phyloP scores from a whole-genome alignment of 1,284 basidiomycete species.

The Amylostereum areolatum region DNA sequence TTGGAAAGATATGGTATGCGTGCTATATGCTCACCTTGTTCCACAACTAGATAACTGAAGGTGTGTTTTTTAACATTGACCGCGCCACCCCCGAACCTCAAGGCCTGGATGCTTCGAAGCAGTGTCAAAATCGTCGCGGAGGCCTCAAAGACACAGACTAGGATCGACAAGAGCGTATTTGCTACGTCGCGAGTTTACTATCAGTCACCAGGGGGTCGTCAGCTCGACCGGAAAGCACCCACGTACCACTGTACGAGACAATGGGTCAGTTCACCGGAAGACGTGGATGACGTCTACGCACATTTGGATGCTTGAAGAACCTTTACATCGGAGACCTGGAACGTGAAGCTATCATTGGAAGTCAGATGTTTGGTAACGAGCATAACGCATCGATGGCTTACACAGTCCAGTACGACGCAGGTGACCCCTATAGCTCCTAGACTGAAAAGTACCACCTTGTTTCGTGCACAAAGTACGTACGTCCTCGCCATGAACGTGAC shows the following conservation, averaged over 20 bases:
- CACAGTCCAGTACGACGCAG: conserved; percentile 24
- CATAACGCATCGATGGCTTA: conserved; percentile 12
- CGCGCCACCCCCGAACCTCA: conserved; percentile 15
- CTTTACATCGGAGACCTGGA: conserved; percentile 13
- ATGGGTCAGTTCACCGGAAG: neutral
- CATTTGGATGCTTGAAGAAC: conserved; percentile 14
- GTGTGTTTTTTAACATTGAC: conserved; percentile 15
- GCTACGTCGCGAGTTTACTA: conserved; percentile 12
- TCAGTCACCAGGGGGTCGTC: neutral
- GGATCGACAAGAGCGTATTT: conserved; percentile 22
- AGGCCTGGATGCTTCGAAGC: conserved; percentile 22
- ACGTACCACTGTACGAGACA: neutral
- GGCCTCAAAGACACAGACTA: conserved; percentile 24
- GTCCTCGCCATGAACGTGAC: conserved; percentile 26
- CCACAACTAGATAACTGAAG: conserved; percentile 21
- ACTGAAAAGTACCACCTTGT: conserved; percentile 17
- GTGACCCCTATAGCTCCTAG: conserved; percentile 22
- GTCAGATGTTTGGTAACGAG: conserved; percentile 9
- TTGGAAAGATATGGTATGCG: neutral
- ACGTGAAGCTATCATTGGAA: conserved; percentile 13
- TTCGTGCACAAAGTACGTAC: conserved; percentile 25
- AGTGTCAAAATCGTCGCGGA: conserved; percentile 21
- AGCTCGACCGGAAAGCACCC: neutral
- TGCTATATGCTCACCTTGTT: conserved; percentile 21
- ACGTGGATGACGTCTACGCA: neutral